Evolutionary conservation across 169 alveolate genomes (phyloP).

Genomic region (Fabrea salina): DNA sequence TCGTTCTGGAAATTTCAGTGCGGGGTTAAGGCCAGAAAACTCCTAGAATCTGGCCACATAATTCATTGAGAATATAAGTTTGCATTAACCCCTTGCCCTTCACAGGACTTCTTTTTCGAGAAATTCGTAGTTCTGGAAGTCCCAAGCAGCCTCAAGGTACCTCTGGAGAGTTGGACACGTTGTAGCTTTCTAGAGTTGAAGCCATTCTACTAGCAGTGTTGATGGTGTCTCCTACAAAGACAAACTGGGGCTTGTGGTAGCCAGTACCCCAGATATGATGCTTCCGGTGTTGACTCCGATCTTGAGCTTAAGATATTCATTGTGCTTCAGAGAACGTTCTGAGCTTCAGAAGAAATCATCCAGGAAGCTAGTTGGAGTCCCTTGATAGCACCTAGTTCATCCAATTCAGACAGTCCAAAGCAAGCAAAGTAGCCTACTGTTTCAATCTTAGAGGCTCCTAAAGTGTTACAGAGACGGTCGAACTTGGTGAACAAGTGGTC

Average conservation of each 20-base stretch:
- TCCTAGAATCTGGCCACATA: too few relatives aligned
- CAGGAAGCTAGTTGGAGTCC: background rate
- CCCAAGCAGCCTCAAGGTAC: background rate
- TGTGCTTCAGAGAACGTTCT: background rate
- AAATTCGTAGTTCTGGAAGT: background rate
- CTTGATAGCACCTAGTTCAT: constrained; percentile 1
- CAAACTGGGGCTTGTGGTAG: constrained; percentile 94
- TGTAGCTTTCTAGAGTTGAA: background rate
- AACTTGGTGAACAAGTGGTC: constrained; percentile 19
- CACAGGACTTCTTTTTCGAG: background rate
- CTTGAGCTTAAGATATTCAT: constrained; percentile 53
- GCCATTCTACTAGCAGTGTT: constrained; percentile 96
- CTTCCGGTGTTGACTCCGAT: constrained; percentile 95
- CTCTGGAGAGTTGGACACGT: constrained; percentile 7
- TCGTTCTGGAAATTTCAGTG: too few relatives aligned
- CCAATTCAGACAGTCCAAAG: constrained; percentile 27
- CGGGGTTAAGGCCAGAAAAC: too few relatives aligned
- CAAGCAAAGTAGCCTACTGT: constrained; percentile 35
- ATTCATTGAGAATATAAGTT: too few relatives aligned
- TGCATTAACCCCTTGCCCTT: constrained; percentile 24
- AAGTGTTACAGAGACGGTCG: constrained; percentile 13
- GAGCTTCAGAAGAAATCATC: background rate
- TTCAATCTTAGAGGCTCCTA: constrained; percentile 35
- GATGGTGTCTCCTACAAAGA: constrained; percentile 97
- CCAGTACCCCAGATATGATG: constrained; percentile 96